phyloP scores from a whole-genome alignment of 768 basidiomycete genomes.

The Lepiota brunneoincarnata region DNA sequence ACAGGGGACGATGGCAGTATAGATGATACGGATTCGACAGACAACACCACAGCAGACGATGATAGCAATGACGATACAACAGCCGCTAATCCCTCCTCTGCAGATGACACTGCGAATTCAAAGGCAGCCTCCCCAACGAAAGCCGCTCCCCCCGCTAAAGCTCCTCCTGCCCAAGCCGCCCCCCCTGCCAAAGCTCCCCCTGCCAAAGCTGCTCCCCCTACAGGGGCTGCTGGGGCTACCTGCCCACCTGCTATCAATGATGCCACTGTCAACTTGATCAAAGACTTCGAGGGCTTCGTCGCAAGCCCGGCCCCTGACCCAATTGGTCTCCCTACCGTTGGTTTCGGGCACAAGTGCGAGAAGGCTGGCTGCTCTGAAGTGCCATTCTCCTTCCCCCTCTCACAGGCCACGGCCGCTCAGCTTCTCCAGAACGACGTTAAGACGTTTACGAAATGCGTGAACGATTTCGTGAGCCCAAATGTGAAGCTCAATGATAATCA shows the following conservation, averaged over 20 bases:
- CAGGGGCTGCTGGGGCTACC: constrained; percentile 16
- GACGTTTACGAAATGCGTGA: constrained; percentile 27
- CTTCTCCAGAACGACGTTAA: constrained; percentile 27
- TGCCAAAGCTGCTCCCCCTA: not conserved
- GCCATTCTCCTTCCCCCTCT: constrained; percentile 28
- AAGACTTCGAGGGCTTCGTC: constrained; percentile 31
- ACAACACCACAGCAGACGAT: not conserved
- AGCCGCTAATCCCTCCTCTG: not conserved
- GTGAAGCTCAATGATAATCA: constrained; percentile 35
- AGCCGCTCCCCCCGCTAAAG: not conserved
- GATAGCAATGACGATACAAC: not conserved
- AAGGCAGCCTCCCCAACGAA: not conserved
- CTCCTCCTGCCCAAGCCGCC: not conserved
- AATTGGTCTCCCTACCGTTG: constrained; percentile 31
- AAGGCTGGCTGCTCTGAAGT: constrained; percentile 19
- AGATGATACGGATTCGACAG: not conserved
- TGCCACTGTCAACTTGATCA: constrained; percentile 26
- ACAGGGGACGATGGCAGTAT: not conserved
- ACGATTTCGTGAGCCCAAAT: constrained; percentile 22
- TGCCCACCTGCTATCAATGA: constrained; percentile 22
- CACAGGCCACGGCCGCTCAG: constrained; percentile 20
- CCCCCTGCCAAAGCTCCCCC: not conserved
- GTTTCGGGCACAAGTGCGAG: constrained; percentile 31
- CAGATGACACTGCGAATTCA: not conserved
- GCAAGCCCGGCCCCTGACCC: constrained; percentile 28